phyloP scores from a whole-genome alignment of 305 asterid genomes.

The Euphrasia arctica region DNA sequence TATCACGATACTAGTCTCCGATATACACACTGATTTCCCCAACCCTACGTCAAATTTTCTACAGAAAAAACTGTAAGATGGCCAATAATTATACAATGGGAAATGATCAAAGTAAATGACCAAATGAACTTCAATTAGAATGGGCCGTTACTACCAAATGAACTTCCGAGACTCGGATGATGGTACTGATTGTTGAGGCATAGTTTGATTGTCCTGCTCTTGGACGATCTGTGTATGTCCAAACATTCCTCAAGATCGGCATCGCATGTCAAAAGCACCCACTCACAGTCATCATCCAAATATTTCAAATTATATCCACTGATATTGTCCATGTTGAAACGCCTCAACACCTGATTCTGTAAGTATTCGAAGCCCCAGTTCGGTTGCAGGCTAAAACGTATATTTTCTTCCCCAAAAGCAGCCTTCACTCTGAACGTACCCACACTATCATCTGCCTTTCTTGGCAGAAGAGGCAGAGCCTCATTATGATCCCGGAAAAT shows the following conservation, averaged over 20 bases:
- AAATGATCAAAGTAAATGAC: too few species aligned
- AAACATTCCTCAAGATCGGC: constrained; percentile 83
- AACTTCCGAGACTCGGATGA: constrained; percentile 37
- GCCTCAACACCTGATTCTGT: constrained; percentile 51
- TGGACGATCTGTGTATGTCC: constrained; percentile 54
- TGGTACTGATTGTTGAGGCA: constrained; percentile 37
- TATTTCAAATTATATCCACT: constrained; percentile 52
- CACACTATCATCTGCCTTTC: background rate
- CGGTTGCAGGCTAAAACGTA: constrained; percentile 61
- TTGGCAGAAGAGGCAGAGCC: background rate
- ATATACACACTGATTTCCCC: too few species aligned
- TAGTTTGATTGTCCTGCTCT: constrained; percentile 50
- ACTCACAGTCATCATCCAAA: constrained; percentile 73
- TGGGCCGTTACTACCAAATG: constrained; percentile 36
- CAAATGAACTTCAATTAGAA: too few species aligned
- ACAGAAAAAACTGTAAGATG: too few species aligned
- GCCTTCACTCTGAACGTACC: constrained; percentile 55
- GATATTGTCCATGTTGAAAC: constrained; percentile 50
- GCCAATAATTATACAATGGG: too few species aligned
- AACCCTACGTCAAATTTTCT: too few species aligned
- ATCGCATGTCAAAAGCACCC: constrained; percentile 83
- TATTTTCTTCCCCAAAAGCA: constrained; percentile 59
- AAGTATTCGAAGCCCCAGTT: constrained; percentile 54
- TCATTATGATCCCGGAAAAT: constrained; percentile 11
- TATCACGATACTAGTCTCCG: too few species aligned